Conservation (phyloP, 164 flowering plant genomes). For the Magnolia changhungtana region DNA sequence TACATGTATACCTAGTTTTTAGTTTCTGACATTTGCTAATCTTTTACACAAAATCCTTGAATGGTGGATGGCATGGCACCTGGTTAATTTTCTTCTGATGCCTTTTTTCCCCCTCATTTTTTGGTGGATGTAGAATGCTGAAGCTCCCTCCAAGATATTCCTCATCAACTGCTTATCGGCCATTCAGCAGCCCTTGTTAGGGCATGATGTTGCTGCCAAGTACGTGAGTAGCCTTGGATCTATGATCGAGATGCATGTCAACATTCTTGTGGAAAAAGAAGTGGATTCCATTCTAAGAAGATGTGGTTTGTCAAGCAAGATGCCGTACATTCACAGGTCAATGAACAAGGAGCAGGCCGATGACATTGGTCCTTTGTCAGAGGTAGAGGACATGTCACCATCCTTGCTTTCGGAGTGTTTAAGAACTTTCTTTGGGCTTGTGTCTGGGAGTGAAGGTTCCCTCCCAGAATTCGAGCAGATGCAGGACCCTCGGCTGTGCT, state of each 20-base stretch:
- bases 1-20: too few relatives aligned
- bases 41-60: too few relatives aligned
- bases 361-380: constrained; percentile 46
- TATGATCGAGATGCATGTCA: constrained; percentile 61
- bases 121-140: constrained; percentile 28
- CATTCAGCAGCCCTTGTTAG: constrained; percentile 76
- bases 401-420: constrained; percentile 67
- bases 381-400: constrained; percentile 64
- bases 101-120: neutral
- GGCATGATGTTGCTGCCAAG: constrained; percentile 68
- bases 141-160: constrained; percentile 78
- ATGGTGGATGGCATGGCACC: neutral
- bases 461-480: constrained; percentile 90
- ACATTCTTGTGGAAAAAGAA: constrained; percentile 66
- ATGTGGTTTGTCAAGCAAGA: constrained; percentile 67
- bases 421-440: constrained; percentile 66
- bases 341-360: constrained; percentile 11
- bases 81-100: neutral
- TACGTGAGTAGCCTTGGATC: constrained; percentile 59
- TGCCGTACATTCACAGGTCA: constrained; percentile 45
- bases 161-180: constrained; percentile 89
- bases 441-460: constrained; percentile 75
- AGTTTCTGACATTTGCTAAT: too few relatives aligned
- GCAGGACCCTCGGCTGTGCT: constrained; percentile 77
- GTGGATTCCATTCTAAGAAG: constrained; percentile 64